Evolutionary conservation across 2,329 filamentous ascomycete genomes (phyloP).

Genomic region (Berkeleyomyces basicola): DNA sequence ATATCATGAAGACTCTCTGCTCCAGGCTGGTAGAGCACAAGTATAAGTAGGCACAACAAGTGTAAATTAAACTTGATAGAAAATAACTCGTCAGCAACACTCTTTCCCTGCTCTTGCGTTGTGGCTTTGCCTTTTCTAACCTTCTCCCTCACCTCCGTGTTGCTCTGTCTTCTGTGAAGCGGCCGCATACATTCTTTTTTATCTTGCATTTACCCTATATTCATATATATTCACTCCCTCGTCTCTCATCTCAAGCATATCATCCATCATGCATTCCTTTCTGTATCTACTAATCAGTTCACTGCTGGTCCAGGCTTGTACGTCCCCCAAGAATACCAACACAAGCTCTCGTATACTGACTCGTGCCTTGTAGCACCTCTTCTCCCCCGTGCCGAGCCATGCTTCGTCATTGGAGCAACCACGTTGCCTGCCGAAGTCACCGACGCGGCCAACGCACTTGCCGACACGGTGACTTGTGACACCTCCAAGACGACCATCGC

Average conservation of each 20-base stretch:
- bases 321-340: neutral
- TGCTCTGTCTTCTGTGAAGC: constrained; percentile 6
- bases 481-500: constrained; percentile 29
- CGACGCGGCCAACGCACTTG: constrained; percentile 26
- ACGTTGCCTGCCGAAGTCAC: constrained; percentile 34
- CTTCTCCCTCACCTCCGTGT: neutral
- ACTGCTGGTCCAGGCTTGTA: constrained; percentile 9
- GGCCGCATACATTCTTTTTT: constrained; percentile 1
- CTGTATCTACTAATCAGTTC: constrained; percentile 3
- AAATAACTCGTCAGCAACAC: neutral
- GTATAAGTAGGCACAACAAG: neutral
- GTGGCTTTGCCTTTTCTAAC: neutral
- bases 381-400: constrained; percentile 25
- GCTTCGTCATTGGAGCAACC: constrained; percentile 36
- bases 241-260: neutral
- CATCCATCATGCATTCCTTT: constrained; percentile 3
- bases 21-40: neutral
- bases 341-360: neutral
- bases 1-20: neutral
- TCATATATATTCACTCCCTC: neutral
- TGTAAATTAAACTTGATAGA: neutral
- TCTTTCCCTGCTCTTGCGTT: neutral
- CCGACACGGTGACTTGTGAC: constrained; percentile 33
- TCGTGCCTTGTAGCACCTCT: constrained; percentile 11
- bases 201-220: neutral